Base-by-base conservation (phyloP, 78 protist genomes). In the Protostelium mycophagum region DNA sequence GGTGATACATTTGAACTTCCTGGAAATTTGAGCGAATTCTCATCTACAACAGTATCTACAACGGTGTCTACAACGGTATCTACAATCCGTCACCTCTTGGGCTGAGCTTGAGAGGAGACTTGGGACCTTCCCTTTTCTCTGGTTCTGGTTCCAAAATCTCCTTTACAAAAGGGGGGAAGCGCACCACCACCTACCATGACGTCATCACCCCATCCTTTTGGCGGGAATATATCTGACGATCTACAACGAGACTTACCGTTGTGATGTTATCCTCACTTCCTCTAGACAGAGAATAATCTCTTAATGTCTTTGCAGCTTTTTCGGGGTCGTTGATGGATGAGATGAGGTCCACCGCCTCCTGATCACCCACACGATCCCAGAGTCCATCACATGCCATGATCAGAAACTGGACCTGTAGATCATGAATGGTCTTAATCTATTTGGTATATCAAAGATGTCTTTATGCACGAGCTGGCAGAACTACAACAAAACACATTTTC, bases 191-290 rank as follows among this genome's bases (percentile, higher is more conserved):
- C n/a, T n/a, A n/a, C n/a, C n/a, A n/a, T n/a, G n/a, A n/a, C n/a
- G n/a, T n/a, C n/a, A n/a, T n/a, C n/a, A n/a, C n/a, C n/a, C n/a
- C n/a, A n/a, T n/a, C n/a, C n/a, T n/a, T n/a, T n/a, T n/a, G n/a
- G n/a, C n/a, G n/a, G n/a, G n/a, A n/a, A n/a, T n/a, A n/a, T n/a
- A n/a, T n/a, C n/a, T n/a, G n/a, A n/a, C n/a, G n/a, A n/a, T n/a
- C n/a, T n/a, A n/a, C n/a, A n/a, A n/a, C n/a, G n/a, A 91, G 88
- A 85, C 89, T 85, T 51, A 93, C 37, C 39, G 91, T 94, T 31
- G 90, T 83, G 38, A 96, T 96, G 88, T 96, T 96, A 87, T 96
- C 97, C 16, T 96, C 95, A 89, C 95, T 92, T 63, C 96, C 96
- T 28, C 38, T 73, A 63, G 34, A 34, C 63, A 91, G 95, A 5